Base-by-base conservation (phyloP, 2,329 filamentous ascomycete species). In the Hypocreales sp. region DNA sequence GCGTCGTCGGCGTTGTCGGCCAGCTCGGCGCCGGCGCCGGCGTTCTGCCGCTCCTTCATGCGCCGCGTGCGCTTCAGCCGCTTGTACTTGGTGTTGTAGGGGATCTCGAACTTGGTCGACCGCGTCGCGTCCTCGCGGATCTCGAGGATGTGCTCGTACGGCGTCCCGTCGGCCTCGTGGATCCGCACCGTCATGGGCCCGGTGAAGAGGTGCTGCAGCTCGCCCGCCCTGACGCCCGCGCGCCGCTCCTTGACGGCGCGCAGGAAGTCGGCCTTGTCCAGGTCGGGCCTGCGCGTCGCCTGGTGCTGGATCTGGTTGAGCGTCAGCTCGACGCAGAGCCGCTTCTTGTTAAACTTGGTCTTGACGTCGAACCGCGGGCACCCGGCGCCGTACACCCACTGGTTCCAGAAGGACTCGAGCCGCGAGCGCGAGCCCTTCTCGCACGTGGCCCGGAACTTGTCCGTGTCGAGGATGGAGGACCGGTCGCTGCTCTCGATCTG, bases 1-100 rank as follows among this genome's bases (percentile, higher is more conserved):
- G 84, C 72, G 32, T 92, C 83, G 29, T 90, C 78, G 29, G 81
- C 72, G 7, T 67, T 65, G 31, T 66, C 64, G 15, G 51, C 50
- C 25, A 64, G 63, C 43, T 79, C 79, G 27, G 68, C 67, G 31
- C 65, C 79, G 23, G 60, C 66, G 15, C 63, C 71, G 11, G 41
- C 46, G 23, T 47, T 50, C 26, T 58, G 72, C 33, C 81, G 73
- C 48, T 92, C 82, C 47, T 84, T 84, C 47, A 87, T 73, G 18
- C 80, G 65, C 24, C 79, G 72, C 32, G 80, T 94, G 25, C 86
- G 67, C 60, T 98, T 98, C 3, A 98, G 64, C 7, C 92, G 76
- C 58, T 95, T 98, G 58, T 98, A 98, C 49, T 98, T 98, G 1
- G 90, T 98, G 43, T 95, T 95, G 55, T 98, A 98, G 1, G 87